phyloP scores from a whole-genome alignment of 2,329 filamentous ascomycete genomes.

The Juglanconis oblonga region DNA sequence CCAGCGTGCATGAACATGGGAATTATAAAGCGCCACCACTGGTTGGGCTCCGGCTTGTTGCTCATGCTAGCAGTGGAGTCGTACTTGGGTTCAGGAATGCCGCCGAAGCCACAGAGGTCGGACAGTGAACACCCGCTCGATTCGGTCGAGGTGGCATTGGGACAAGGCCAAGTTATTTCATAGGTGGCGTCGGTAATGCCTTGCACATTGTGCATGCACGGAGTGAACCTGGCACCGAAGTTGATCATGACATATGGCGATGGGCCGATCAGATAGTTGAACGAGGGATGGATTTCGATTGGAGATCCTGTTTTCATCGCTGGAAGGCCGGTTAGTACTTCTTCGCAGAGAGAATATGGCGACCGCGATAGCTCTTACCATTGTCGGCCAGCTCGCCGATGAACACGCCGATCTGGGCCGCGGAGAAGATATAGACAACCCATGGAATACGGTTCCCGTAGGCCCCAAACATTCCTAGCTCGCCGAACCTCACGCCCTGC shows the following conservation, averaged over 20 bases:
- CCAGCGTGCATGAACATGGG: constrained; percentile 96
- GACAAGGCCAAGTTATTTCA: constrained; percentile 70
- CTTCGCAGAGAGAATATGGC: constrained; percentile 8
- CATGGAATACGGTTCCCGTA: constrained; percentile 64
- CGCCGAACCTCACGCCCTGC: constrained; percentile 51
- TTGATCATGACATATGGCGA: constrained; percentile 89
- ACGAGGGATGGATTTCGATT: constrained; percentile 75
- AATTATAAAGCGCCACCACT: constrained; percentile 95
- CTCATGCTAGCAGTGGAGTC: constrained; percentile 41
- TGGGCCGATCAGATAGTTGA: constrained; percentile 97
- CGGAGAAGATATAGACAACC: constrained; percentile 77
- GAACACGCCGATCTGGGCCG: constrained; percentile 79
- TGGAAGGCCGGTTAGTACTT: constrained; percentile 30
- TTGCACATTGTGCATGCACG: constrained; percentile 87
- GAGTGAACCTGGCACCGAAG: constrained; percentile 89
- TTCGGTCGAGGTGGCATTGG: constrained; percentile 66
- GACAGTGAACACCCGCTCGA: constrained; percentile 65
- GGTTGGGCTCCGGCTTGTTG: constrained; percentile 68
- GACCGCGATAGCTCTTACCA: constrained; percentile 48
- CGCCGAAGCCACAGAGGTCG: constrained; percentile 79
- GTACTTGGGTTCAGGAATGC: constrained; percentile 66
- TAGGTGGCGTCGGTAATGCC: constrained; percentile 54
- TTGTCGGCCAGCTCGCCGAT: constrained; percentile 84
- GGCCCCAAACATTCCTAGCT: constrained; percentile 58
- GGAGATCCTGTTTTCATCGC: constrained; percentile 73